These are phyloP conservation scores for Plasmodium vivax DNA, from an alignment of 169 alveolate species.

Conservation along the genomic window DNA sequence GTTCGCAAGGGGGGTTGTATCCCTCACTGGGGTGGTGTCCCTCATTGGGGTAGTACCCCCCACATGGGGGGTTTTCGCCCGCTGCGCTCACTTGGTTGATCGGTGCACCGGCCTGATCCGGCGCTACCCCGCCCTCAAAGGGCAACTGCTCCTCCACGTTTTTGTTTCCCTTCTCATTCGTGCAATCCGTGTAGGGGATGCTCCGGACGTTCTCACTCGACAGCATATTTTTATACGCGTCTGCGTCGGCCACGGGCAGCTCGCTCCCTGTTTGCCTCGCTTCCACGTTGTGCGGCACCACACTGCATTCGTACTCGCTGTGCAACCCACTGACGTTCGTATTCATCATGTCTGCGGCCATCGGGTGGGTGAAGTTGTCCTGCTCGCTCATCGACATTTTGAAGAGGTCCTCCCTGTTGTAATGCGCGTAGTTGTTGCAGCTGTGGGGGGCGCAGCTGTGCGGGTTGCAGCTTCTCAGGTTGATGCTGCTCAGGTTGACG, in stretches of 20 bases:
- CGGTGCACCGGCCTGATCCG: background rate
- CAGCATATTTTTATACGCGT: background rate
- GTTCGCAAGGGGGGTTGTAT: background rate
- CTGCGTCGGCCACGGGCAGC: background rate
- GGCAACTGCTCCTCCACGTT: background rate
- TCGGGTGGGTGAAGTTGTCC: background rate
- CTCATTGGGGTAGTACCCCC: background rate
- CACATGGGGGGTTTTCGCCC: background rate
- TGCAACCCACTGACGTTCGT: background rate
- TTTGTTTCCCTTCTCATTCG: slow-evolving; percentile 1
- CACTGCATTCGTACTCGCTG: slow-evolving; percentile 1
- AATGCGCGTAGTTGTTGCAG: background rate
- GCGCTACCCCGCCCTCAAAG: background rate
- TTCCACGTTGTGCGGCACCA: background rate
- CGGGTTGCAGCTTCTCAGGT: no score
- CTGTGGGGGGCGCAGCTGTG: background rate
- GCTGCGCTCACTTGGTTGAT: background rate
- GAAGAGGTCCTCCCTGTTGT: background rate
- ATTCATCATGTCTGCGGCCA: background rate
- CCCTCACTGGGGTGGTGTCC: background rate
- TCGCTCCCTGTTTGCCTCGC: background rate
- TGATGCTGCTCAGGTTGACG: background rate
- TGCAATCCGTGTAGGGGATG: slow-evolving; percentile 3
- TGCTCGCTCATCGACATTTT: background rate
- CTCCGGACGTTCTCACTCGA: slow-evolving; percentile 7